phyloP scores from a whole-genome alignment of 306 rosid genomes.

The Castanospermum australe region DNA sequence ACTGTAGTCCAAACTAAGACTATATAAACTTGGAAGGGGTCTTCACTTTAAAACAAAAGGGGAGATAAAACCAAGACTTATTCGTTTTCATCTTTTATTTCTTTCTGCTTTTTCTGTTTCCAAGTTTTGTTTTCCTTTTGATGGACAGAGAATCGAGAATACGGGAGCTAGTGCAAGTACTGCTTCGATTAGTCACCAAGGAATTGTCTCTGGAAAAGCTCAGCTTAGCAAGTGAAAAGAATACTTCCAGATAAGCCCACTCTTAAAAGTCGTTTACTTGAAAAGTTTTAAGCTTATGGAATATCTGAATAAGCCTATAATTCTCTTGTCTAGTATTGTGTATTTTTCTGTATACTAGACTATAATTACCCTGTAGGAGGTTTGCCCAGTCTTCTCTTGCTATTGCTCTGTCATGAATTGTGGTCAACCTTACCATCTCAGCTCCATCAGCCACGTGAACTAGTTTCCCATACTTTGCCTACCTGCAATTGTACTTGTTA shows the following conservation, averaged over 20 bases:
- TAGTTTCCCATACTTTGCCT: not conserved
- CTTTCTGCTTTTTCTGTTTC: not conserved
- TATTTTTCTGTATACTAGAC: conserved; percentile 37
- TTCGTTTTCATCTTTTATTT: not conserved
- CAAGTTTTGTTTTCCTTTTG: conserved; percentile 22
- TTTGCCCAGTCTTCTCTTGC: conserved; percentile 28
- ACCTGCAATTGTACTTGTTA: conserved; percentile 6
- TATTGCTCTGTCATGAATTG: conserved; percentile 7
- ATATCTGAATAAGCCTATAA: conserved; percentile 2
- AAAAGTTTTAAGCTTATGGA: conserved; percentile 11
- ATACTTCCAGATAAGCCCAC: conserved; percentile 32
- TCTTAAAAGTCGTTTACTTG: not conserved
- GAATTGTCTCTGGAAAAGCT: conserved; percentile 70
- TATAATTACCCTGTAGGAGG: conserved; percentile 27
- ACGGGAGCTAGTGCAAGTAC: conserved; percentile 65
- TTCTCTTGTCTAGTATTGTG: conserved; percentile 32
- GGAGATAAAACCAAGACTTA: not conserved
- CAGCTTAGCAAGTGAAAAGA: conserved; percentile 46
- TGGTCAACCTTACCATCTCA: conserved; percentile 7
- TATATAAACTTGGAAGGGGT: not conserved
- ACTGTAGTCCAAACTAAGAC: not conserved
- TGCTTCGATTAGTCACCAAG: conserved; percentile 58
- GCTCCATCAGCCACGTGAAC: conserved; percentile 12
- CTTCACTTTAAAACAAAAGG: not conserved
- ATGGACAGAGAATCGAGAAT: conserved; percentile 70